Evolutionary conservation across 331 rosid species (phyloP), one percentile per base, ranked within the genome.

Genomic region (Pyrus hybrid): DNA sequence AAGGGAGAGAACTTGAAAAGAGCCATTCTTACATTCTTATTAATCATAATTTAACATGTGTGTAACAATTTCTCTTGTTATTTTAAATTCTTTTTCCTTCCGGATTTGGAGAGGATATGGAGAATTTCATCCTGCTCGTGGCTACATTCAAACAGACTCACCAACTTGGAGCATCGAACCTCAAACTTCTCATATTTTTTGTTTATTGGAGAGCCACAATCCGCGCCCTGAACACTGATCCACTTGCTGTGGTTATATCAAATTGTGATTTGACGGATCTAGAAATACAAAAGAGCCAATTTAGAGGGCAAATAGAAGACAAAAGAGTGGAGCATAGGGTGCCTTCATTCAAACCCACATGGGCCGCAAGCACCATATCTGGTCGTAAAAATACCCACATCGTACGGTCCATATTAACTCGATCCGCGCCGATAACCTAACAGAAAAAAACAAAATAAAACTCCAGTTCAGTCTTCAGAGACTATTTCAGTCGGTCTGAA

Each of bases 161-260:
- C 1, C 0, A 41, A 1, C 14, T 41, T 0, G 5, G 2, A 41
- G 2, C 16, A 41, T 41, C 47, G 0, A 41, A 37, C 0, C 0
- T 0, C 1, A 37, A 0, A 10, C 13, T 1, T 0, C 0, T 0
- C 45, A 10, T 0, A 37, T 37, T 41, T 41, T 11, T 12, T 41
- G 0, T 41, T 41, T 41, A 41, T 41, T 11, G 3, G 5, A 41
- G 0, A 12, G 16, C 0, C 0, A 0, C 5, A 41, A 1, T 3
- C 4, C 2, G 1, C 1, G 5, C 11, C 5, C 5, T 11, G 14
- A 41, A 14, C 14, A 12, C 2, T 3, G 47, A 41, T 0, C 47
- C 47, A 41, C 47, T 41, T 41, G 14, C 0, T 3, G 47, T 41
- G 47, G 16, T 41, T 41, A 41, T 41, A 41, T 41, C 14, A 41